These are phyloP conservation scores for Sporothrix euskadiensis DNA, from an alignment of 2,329 filamentous ascomycete species.

Conservation along the genomic window DNA sequence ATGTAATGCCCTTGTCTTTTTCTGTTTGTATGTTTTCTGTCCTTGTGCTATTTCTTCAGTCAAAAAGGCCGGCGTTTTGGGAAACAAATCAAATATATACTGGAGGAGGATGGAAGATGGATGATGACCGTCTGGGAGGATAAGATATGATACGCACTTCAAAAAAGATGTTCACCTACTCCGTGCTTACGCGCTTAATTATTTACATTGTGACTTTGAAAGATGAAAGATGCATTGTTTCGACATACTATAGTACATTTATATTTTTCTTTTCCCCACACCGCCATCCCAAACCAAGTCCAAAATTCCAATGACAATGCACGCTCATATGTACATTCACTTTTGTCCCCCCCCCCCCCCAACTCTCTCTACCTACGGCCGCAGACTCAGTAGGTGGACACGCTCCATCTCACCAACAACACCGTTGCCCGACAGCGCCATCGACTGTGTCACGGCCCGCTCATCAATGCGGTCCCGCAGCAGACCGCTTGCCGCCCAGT, in stretches of 20 bases:
- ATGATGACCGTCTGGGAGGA: neutral
- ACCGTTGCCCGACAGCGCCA: constrained; percentile 78
- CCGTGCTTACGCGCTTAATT: neutral
- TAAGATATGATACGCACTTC: neutral
- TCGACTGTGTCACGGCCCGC: constrained; percentile 73
- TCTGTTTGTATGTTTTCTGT: neutral
- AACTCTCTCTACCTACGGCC: constrained; percentile 39
- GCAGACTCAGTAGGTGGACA: constrained; percentile 54
- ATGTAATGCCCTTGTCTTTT: neutral
- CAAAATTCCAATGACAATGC: neutral
- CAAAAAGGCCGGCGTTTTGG: constrained; percentile 26
- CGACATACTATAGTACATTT: constrained; percentile 22
- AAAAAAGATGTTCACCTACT: neutral
- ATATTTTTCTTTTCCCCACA: constrained; percentile 3
- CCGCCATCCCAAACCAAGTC: neutral
- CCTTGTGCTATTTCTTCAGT: neutral
- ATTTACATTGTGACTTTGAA: neutral
- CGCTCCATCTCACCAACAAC: constrained; percentile 85
- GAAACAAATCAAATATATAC: constrained; percentile 15
- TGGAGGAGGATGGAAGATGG: neutral
- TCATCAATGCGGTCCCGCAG: constrained; percentile 70
- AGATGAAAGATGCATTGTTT: constrained; percentile 20
- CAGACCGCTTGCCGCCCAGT: constrained; percentile 86
- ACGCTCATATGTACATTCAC: neutral
- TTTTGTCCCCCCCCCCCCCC: neutral